Base-by-base conservation (phyloP, 768 basidiomycete species). In the Amanita brunnescens region DNA sequence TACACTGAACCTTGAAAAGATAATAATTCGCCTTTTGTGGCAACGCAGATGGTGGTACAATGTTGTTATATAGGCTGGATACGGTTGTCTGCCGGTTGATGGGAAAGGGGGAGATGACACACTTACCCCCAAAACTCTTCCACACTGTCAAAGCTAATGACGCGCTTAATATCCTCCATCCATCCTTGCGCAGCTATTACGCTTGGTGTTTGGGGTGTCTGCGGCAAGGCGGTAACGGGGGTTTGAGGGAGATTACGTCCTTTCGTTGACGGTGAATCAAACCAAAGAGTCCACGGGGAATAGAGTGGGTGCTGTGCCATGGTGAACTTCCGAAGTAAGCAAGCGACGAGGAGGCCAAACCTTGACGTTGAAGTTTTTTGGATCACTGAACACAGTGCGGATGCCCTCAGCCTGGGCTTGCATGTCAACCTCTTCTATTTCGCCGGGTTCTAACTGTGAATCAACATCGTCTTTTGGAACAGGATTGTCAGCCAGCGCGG, bases 21-120 rank as follows among this genome's bases (percentile, higher is more conserved):
- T 98, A 99, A 68, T 99, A 99, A 65, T 98, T 98, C n/a, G 93
- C 91, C 72, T 96, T 97, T 67, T 84, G 84, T 34, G 92, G 91
- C 56, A 98, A 74, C 62, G 83, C 80, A 16, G 92, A 95, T 13
- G 96, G 96, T 21, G 92, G 90, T 42, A 99, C 85, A 61, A 98
- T 95, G 70, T 97, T 96, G 70, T 97, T 96, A 72, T 96, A 94
- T 56, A 96, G 70, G 7, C 89, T 94, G 55, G 35, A 49, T 34
- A 52, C 34, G 48, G 51, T 41, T 45, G 32, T 52, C 30, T 61
- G 52, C 52, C 49, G 48, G 35, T 47, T 42, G 35, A 47, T 37
- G 30, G 45, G 49, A 32, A 37, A 47, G 49, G 38, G 32, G 51
- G 32, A 53, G 24, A 52, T 18, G 35, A 18, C 33, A 26, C 3